Evolutionary conservation across 2,329 filamentous ascomycete genomes (phyloP).

Genomic region (Colletotrichum sidae): DNA sequence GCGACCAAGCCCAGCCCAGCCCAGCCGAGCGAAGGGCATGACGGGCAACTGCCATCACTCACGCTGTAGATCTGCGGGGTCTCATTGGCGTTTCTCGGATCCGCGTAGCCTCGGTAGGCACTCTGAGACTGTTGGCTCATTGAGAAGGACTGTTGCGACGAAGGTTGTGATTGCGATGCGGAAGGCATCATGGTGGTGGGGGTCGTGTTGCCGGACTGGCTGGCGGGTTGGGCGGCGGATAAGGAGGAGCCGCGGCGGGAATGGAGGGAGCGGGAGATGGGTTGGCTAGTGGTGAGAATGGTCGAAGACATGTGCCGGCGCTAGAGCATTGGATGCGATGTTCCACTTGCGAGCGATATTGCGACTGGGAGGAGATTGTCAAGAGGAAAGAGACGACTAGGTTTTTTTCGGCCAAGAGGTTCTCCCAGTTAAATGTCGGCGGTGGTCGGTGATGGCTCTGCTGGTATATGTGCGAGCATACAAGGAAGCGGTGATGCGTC

Average conservation of each 20-base stretch:
- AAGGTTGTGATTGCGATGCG: slow-evolving; percentile 61
- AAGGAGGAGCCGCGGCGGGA: slow-evolving; percentile 32
- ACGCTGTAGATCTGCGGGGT: slow-evolving; percentile 73
- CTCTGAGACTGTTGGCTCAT: slow-evolving; percentile 67
- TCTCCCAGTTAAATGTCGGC: too few species aligned
- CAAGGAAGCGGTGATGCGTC: neutral
- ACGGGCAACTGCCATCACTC: slow-evolving; percentile 40
- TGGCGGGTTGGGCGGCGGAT: slow-evolving; percentile 11
- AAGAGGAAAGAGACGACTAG: slow-evolving; percentile 2
- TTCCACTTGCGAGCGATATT: slow-evolving; percentile 4
- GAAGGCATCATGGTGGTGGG: slow-evolving; percentile 47
- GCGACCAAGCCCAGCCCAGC: neutral
- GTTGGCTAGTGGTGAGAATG: slow-evolving; percentile 24
- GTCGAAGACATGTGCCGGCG: slow-evolving; percentile 38
- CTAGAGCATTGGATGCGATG: slow-evolving; percentile 31
- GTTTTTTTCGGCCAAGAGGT: too few species aligned
- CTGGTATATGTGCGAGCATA: too few species aligned
- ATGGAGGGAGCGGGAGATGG: slow-evolving; percentile 27
- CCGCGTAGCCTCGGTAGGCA: slow-evolving; percentile 55
- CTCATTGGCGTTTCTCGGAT: slow-evolving; percentile 50
- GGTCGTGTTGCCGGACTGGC: slow-evolving; percentile 3
- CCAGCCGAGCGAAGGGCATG: neutral
- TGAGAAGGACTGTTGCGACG: slow-evolving; percentile 67
- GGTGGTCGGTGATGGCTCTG: too few species aligned
- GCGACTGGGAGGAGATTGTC: slow-evolving; percentile 9